A percentile compares a stretch with the other conserved stretches of the same genome.
Evolutionary conservation across 1,284 basidiomycete species (phyloP).

Genomic region (Porodaedalea pini): DNA sequence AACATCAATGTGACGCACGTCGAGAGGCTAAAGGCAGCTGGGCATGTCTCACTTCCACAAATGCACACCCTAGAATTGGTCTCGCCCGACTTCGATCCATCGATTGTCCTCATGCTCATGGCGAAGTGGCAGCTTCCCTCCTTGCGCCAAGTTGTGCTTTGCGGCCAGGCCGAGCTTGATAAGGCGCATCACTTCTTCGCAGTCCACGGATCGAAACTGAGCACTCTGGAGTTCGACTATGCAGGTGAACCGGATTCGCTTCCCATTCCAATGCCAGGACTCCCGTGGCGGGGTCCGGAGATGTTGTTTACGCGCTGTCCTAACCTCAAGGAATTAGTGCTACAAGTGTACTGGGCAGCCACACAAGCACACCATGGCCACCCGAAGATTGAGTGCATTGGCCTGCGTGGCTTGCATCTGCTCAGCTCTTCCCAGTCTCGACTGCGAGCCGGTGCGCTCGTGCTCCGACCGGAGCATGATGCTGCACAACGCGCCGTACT

Average conservation of each 20-base stretch:
- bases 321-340: conserved; percentile 12
- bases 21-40: background rate
- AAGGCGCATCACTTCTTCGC: conserved; percentile 7
- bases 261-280: background rate
- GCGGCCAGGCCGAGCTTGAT: conserved; percentile 5
- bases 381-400: conserved; percentile 9
- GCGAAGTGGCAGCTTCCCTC: conserved; percentile 9
- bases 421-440: background rate
- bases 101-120: conserved; percentile 11
- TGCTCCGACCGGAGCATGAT: conserved; percentile 5
- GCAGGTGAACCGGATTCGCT: conserved; percentile 6
- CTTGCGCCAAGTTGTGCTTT: conserved; percentile 10
- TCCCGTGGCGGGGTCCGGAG: background rate
- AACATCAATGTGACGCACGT: background rate
- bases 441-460: background rate
- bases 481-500: conserved; percentile 1
- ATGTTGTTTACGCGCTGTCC: conserved; percentile 12
- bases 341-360: conserved; percentile 9
- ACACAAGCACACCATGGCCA: conserved; percentile 8
- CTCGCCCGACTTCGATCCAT: conserved; percentile 12
- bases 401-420: conserved; percentile 14
- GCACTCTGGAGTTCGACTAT: conserved; percentile 17
- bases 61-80: conserved; percentile 16
- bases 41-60: conserved; percentile 1
- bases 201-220: conserved; percentile 10